phyloP scores from a whole-genome alignment of 2,329 filamentous ascomycete species.

The Westerdykella sp. region DNA sequence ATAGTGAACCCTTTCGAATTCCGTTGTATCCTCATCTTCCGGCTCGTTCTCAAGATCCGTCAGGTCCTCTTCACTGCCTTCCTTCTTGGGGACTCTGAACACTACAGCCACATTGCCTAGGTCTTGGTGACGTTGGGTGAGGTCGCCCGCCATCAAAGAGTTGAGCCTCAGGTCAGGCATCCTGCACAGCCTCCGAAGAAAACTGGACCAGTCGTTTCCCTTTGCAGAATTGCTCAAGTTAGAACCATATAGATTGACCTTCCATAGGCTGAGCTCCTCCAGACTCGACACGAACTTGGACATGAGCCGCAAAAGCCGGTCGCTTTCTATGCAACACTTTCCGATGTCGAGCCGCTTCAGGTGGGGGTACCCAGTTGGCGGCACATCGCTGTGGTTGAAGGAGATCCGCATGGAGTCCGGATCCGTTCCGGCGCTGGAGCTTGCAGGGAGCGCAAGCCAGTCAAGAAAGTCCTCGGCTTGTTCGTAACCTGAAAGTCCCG shows the following conservation, averaged over 20 bases:
- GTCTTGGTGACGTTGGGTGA: background rate
- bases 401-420: too few relatives aligned
- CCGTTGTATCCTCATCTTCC: too few relatives aligned
- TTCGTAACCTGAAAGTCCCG: too few relatives aligned
- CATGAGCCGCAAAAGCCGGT: constrained; percentile 10
- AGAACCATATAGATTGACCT: constrained; percentile 26
- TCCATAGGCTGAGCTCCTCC: constrained; percentile 43
- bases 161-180: background rate
- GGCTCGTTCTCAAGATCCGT: constrained; percentile 1
- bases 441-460: too few relatives aligned
- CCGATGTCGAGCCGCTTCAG: constrained; percentile 21
- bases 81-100: too few relatives aligned
- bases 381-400: constrained; percentile 20
- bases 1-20: too few relatives aligned
- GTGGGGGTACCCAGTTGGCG: constrained; percentile 15
- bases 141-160: constrained; percentile 2
- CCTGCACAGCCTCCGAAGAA: constrained; percentile 11
- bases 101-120: too few relatives aligned
- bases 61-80: too few relatives aligned
- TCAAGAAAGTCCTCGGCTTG: too few relatives aligned
- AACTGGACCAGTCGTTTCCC: constrained; percentile 13
- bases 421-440: too few relatives aligned
- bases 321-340: constrained; percentile 9
- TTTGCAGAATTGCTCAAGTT: constrained; percentile 3
- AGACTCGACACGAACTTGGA: constrained; percentile 44